Base-by-base conservation (phyloP, 78 protist species). In the Dictyostelium citrinum region DNA sequence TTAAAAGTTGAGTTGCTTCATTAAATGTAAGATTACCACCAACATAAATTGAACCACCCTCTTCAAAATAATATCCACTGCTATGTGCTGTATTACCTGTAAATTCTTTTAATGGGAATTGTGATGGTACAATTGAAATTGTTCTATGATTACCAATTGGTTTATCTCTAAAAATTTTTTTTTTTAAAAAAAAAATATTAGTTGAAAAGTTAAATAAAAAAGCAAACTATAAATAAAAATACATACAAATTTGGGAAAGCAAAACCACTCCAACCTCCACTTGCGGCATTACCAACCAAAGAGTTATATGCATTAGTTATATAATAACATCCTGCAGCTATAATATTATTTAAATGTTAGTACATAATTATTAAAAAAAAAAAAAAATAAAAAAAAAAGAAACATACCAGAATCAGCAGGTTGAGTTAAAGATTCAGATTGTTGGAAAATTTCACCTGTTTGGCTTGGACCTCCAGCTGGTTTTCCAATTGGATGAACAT, bases 321-420 rank as follows among this genome's bases (percentile, higher is more conserved):
- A 81, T 97, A 97, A 82, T 80, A 97, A 10, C 91, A 83, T 5
- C 96, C 80, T 22, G 98, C 98, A 31, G 96, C 72, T 55, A 55
- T 20, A 49, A 16, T 55, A 14, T 55, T 51, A 17, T 14, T 3
- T 1, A 51, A 55, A 55, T 55, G 8, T 20, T 55, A 55, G 5
- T n/a, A n/a, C n/a, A n/a, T 51, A 49, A 8, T 93, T 95, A 55
- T 83, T 75, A 75, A 91, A 43, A 41, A 5, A 10, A 33, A 88
- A 91, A 81, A 80, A 58, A 14, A 90, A 91, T 76, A 43, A 49
- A 10, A 10, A 43, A 91, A 95, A 84, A 90, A 72, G 10, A 91
- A 88, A 82, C 93, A 88, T 22, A 96, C 74, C 81, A 95, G 77
- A 79, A 39, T 90, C 98, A 14, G 98, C 97, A 4, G 98, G 98